Conservation (phyloP, 2,329 filamentous ascomycete genomes). For the Trichoderma oligosporum region DNA sequence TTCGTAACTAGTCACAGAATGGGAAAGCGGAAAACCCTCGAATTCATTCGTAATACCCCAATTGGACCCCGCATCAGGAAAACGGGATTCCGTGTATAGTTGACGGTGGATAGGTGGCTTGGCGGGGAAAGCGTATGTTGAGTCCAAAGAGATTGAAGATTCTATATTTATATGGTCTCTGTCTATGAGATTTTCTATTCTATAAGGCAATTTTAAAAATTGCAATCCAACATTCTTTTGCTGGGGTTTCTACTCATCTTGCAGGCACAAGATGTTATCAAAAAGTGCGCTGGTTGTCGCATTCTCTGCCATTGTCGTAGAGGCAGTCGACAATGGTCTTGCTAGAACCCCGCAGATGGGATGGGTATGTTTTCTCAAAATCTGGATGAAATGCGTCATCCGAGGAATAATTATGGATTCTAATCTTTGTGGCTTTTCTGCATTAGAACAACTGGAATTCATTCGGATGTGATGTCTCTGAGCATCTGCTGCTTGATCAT, state of each 20-base stretch:
- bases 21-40: neutral
- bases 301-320: constrained; percentile 1
- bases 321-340: constrained; percentile 18
- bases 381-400: neutral
- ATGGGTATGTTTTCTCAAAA: constrained; percentile 10
- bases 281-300: constrained; percentile 14
- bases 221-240: neutral
- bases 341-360: constrained; percentile 19
- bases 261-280: constrained; percentile 4
- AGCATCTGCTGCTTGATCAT: constrained; percentile 22
- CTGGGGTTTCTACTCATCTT: neutral
- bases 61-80: constrained; percentile 6
- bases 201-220: neutral
- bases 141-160: neutral
- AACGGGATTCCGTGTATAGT: constrained; percentile 1
- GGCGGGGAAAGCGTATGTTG: neutral
- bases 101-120: neutral
- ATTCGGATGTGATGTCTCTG: constrained; percentile 19
- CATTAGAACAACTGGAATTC: constrained; percentile 18
- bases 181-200: neutral
- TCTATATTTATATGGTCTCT: constrained; percentile 12
- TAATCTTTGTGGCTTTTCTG: neutral
- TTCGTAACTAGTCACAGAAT: neutral
- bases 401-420: neutral
- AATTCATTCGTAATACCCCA: neutral